Percentiles rank a stretch among this genome's conserved stretches.
Evolutionary conservation across 116 monocot species (phyloP).

Genomic region (Posidonia oceanica): DNA sequence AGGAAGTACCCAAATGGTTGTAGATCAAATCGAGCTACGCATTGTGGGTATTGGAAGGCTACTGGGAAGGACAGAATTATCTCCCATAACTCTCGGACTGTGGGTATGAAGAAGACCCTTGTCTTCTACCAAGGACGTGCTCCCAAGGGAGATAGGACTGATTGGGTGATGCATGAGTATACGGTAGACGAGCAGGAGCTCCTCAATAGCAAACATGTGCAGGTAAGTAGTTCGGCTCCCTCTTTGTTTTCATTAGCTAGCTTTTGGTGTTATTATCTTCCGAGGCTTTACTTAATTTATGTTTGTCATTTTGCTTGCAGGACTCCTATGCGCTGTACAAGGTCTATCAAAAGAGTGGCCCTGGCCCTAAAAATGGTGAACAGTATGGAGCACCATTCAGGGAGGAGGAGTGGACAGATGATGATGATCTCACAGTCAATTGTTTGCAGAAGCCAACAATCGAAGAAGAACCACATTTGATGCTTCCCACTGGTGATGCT

Average conservation of each 20-base stretch:
- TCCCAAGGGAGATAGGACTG: conserved; percentile 63
- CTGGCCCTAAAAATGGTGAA: conserved; percentile 86
- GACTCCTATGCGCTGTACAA: conserved; percentile 76
- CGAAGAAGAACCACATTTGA: not conserved
- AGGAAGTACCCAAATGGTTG: conserved; percentile 78
- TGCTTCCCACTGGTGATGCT: not conserved
- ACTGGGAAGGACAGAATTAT: conserved; percentile 83
- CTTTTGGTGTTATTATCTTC: not conserved
- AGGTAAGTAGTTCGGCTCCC: conserved; percentile 19
- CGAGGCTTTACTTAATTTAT: not conserved
- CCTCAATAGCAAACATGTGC: conserved; percentile 24
- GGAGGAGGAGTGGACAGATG: conserved; percentile 75
- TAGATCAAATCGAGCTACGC: conserved; percentile 74
- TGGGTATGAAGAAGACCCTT: conserved; percentile 88
- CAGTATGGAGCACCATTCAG: conserved; percentile 84
- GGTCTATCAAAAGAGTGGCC: conserved; percentile 70
- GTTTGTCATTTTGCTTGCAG: conserved; percentile 14
- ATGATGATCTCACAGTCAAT: conserved; percentile 14
- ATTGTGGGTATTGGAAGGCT: conserved; percentile 80
- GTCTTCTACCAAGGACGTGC: conserved; percentile 82
- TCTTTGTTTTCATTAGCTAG: not conserved
- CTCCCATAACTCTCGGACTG: conserved; percentile 32
- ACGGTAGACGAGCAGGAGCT: conserved; percentile 54
- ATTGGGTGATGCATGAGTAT: conserved; percentile 98
- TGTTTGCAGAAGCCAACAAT: not conserved